Conservation (phyloP, 2,329 filamentous ascomycete species). For the Aureobasidium musti region DNA sequence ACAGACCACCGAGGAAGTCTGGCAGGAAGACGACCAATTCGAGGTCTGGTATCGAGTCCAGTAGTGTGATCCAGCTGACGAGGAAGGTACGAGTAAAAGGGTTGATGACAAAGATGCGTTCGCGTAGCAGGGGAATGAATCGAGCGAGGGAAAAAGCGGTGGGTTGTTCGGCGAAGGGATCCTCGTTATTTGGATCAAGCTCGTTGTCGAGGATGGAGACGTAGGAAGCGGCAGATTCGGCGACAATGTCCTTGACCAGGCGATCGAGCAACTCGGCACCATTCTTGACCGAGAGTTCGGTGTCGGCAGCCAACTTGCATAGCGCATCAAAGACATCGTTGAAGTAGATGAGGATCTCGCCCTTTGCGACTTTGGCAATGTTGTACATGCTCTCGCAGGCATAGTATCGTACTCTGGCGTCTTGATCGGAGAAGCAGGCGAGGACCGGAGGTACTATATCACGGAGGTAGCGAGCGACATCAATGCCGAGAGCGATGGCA, state of each 20-base stretch:
- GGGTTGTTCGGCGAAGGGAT: conserved; percentile 37
- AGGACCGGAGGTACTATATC: conserved; percentile 95
- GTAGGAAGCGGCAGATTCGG: conserved; percentile 92
- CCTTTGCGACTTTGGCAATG: conserved; percentile 98
- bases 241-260: conserved; percentile 92
- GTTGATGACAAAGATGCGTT: conserved; percentile 91
- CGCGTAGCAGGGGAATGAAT: conserved; percentile 91
- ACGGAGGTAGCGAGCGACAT: conserved; percentile 86
- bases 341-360: conserved; percentile 95
- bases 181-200: conserved; percentile 51
- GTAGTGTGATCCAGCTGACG: conserved; percentile 90
- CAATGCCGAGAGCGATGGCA: conserved; percentile 88
- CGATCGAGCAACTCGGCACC: conserved; percentile 93
- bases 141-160: conserved; percentile 88
- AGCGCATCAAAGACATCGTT: conserved; percentile 98
- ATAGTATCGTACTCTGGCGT: conserved; percentile 96
- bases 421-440: conserved; percentile 96
- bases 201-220: conserved; percentile 78
- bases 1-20: conserved; percentile 83
- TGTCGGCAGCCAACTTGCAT: conserved; percentile 96
- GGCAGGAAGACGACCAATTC: conserved; percentile 92
- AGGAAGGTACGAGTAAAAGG: conserved; percentile 94
- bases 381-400: conserved; percentile 99
- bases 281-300: conserved; percentile 96
- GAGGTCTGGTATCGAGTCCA: conserved; percentile 95